A percentile compares a stretch with the other conserved stretches of the same genome.
These are phyloP conservation scores for Picea mariana DNA, from an alignment of 83 land plant species.

Conservation along the genomic window DNA sequence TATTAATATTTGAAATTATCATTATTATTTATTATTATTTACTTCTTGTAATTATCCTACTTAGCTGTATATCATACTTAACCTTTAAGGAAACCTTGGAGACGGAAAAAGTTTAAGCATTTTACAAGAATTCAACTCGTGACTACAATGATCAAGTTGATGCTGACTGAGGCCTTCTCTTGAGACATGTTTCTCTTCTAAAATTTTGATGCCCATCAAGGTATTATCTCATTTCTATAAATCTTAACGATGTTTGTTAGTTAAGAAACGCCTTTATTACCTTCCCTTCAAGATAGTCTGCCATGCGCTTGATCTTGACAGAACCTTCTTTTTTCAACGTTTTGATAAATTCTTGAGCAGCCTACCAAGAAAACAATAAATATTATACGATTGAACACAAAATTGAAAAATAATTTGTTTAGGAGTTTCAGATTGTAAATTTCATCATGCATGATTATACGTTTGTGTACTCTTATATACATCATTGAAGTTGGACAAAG, in stretches of 20 bases:
- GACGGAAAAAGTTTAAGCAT: background rate
- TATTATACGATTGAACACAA: background rate
- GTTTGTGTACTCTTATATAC: too few species aligned
- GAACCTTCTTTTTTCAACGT: slow-evolving; percentile 7
- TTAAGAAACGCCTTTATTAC: background rate
- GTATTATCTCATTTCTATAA: background rate
- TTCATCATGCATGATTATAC: background rate
- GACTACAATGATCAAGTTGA: background rate
- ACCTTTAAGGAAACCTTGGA: background rate
- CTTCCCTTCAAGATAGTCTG: slow-evolving; percentile 9
- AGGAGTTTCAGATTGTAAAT: background rate
- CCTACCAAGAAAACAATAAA: background rate
- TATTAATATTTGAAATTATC: too few species aligned
- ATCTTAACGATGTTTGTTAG: background rate
- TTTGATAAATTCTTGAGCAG: slow-evolving; percentile 13
- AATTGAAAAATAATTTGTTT: background rate
- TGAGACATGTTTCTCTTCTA: background rate
- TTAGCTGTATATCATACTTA: too few species aligned
- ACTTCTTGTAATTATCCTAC: too few species aligned
- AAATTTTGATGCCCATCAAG: background rate
- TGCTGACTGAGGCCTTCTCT: background rate
- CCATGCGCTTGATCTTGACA: slow-evolving; percentile 9
- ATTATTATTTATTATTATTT: too few species aligned
- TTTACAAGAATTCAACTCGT: background rate
- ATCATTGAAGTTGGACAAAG: too few species aligned